phyloP scores from a whole-genome alignment of 148 eudicot genomes.

The Chenopodium suecicum region DNA sequence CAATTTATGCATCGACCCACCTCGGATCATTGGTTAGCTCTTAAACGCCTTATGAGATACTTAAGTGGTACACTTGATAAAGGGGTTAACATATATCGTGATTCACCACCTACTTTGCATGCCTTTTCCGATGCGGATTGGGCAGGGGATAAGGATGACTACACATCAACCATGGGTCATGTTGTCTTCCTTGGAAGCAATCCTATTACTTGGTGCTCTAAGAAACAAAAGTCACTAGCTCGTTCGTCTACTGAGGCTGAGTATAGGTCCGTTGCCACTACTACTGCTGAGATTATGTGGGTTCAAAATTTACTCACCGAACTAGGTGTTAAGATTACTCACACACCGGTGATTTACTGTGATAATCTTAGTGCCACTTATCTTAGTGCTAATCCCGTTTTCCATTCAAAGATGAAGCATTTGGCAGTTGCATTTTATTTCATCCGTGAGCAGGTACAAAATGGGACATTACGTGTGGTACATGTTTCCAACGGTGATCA shows the following conservation, averaged over 20 bases:
- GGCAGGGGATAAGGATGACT: constrained; percentile 5
- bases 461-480: background rate
- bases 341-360: background rate
- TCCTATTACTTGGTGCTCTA: background rate
- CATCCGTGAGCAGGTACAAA: constrained; percentile 16
- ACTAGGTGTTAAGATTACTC: background rate
- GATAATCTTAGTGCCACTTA: background rate
- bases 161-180: constrained; percentile 4
- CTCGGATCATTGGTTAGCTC: constrained; percentile 8
- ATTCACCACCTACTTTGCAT: background rate
- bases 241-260: background rate
- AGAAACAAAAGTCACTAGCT: background rate
- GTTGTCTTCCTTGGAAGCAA: constrained; percentile 8
- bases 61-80: background rate
- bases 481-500: background rate
- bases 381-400: constrained; percentile 1
- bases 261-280: background rate
- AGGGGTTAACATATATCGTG: background rate
- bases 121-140: constrained; percentile 18
- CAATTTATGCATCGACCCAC: constrained; percentile 2
- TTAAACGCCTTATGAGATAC: constrained; percentile 14
- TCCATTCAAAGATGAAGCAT: constrained; percentile 22
- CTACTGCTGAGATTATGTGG: constrained; percentile 11
- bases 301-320: background rate
- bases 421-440: constrained; percentile 5